Base-by-base conservation (phyloP, 1,139 yeast genomes). In the Taiozyma sp. region DNA sequence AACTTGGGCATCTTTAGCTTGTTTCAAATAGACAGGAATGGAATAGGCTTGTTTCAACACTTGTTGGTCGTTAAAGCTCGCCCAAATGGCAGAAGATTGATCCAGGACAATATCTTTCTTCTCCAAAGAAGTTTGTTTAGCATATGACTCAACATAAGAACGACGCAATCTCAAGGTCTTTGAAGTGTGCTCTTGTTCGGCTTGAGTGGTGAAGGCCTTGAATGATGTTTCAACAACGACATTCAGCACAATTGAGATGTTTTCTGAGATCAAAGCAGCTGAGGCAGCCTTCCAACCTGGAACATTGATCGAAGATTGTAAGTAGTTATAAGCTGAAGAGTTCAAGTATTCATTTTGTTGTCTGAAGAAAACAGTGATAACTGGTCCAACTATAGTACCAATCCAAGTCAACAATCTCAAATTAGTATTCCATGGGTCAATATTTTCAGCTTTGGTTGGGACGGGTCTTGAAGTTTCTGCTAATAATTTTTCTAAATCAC, bases 341-440 rank as follows among this genome's bases (percentile, higher is more conserved):
- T 47, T 68, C 63, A 63, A 72, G 68, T 43, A 79, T 24, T 66
- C 50, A 29, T 59, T 57, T 34, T 69, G 65, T 45, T 65, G 53
- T 53, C 76, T 81, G 68, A 86, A 90, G 83, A 93, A 86, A 14
- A 81, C 75, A 24, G 95, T 77, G 42, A 90, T 72, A 11, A 89
- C 73, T 19, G 96, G 84, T 1, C 88, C 77, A 41, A 88, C 72
- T 37, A 91, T 68, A 2, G 95, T 77, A 2, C 96, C 91, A 21
- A 89, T 57, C 85, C 95, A 84, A 2, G 90, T 77, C 58, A 91
- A 74, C 41, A 80, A 62, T 53, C 76, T 76, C 59, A 91, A 69
- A 42, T 88, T 83, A 47, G 72, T 64, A 57, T 82, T 75, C 97
- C 97, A 91, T 42, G 96, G 93, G 47, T 82, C 81, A 54, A 86